These are phyloP conservation scores for Aureobasidium sp. DNA, from an alignment of 2,329 filamentous ascomycete species.

Conservation along the genomic window DNA sequence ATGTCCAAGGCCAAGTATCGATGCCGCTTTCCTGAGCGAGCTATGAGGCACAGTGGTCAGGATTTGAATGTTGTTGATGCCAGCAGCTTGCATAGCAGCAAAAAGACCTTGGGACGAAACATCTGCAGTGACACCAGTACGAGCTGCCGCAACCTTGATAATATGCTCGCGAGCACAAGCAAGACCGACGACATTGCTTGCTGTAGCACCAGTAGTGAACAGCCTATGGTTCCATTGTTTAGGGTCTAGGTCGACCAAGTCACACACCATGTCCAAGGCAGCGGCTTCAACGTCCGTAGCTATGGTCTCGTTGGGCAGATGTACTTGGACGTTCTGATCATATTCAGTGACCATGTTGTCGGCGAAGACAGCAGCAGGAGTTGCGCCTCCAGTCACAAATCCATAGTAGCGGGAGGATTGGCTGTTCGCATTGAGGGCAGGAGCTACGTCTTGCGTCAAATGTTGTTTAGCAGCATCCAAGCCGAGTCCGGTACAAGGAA, in stretches of 20 bases:
- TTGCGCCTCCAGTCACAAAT: constrained; percentile 76
- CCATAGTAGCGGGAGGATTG: constrained; percentile 68
- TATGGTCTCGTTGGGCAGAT: constrained; percentile 67
- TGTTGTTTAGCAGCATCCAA: constrained; percentile 34
- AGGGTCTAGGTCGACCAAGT: constrained; percentile 53
- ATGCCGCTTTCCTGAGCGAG: constrained; percentile 74
- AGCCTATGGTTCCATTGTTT: constrained; percentile 60
- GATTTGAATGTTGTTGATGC: constrained; percentile 61
- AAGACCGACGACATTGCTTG: constrained; percentile 56
- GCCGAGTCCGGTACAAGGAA: constrained; percentile 36
- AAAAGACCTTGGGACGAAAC: constrained; percentile 65
- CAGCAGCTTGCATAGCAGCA: constrained; percentile 54
- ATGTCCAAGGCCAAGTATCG: constrained; percentile 70
- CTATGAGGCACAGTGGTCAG: constrained; percentile 78
- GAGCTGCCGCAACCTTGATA: constrained; percentile 37
- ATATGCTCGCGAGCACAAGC: constrained; percentile 64
- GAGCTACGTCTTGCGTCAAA: constrained; percentile 36
- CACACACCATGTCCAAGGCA: constrained; percentile 59
- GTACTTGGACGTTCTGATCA: constrained; percentile 79
- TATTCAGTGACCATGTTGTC: constrained; percentile 74
- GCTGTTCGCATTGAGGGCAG: constrained; percentile 58
- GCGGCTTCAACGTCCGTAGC: constrained; percentile 68
- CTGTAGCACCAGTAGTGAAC: constrained; percentile 69
- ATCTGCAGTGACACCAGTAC: constrained; percentile 24
- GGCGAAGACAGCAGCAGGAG: constrained; percentile 70